Base-by-base conservation (phyloP, 2,329 filamentous ascomycete species). In the Endoconidiophora laricicola region DNA sequence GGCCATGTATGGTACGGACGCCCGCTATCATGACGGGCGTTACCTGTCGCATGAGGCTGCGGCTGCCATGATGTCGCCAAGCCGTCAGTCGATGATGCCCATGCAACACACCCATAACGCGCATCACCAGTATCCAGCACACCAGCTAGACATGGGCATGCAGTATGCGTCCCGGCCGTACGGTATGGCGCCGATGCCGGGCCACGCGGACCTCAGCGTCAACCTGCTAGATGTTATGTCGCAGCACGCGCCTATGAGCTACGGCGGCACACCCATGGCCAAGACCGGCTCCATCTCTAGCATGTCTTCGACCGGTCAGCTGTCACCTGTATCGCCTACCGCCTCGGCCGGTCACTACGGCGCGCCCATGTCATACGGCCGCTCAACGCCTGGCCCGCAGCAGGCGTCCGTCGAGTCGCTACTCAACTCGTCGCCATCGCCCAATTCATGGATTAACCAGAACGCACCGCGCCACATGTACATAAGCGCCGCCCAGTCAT, bases 391-490 rank as follows among this genome's bases (percentile, higher is more conserved):
- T 7, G 23, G 20, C 20, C 45, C 23, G 7, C 41, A 44, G 33
- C 49, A 52, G 33, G 47, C 52, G 2, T 49, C 52, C 1, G 52
- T 53, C 12, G 40, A 41, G 9, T 38, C 52, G 7, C 44, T 53
- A n/a, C 48, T 53, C n/a, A 53, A 53, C 52, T 48, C 52, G 1
- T 53, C 52, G 23, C 47, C 52, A 3, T 48, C 48, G 37, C 44
- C 46, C 24, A 20, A 39, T 22, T 44, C 37, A 4, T 52, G 52
- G 52, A 16, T 43, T 4, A 42, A 39, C 26, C 16, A 24, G 20
- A 33, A 22, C 12, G 20, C 43, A 6, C 42, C 26, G 6, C 42
- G 43, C 2, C 47, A 42, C 29, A 53, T 53, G 52, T 50, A 54
- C 43, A 44, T 48, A 2, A 22, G 37, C 18, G 44, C 29, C 20